A percentile compares a stretch with the other conserved stretches of the same genome.
These are phyloP conservation scores for Picochlorum sp. DNA, from an alignment of 139 green algal genomes.

Conservation along the genomic window DNA sequence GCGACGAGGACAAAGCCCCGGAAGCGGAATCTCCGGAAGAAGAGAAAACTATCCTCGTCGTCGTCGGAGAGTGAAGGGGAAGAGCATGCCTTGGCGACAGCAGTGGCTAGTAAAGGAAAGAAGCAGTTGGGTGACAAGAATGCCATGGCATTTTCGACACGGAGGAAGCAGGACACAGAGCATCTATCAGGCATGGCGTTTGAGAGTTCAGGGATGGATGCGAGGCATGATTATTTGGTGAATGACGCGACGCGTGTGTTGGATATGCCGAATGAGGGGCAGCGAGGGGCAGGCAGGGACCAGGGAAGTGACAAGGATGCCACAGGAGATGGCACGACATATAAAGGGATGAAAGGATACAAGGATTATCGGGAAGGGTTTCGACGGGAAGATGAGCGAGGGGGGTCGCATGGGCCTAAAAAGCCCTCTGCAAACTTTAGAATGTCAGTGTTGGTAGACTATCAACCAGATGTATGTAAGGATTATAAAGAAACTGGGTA, in stretches of 20 bases:
- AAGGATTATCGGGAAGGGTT: conserved; percentile 69
- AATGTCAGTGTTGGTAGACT: conserved; percentile 79
- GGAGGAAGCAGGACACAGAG: conserved; percentile 8
- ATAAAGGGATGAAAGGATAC: conserved; percentile 74
- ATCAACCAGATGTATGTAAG: conserved; percentile 98
- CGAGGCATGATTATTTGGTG: not conserved
- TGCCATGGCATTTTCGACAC: conserved; percentile 4
- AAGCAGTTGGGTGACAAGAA: not conserved
- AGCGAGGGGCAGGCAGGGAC: conserved; percentile 1
- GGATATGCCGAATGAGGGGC: conserved; percentile 56
- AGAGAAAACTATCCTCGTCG: too few species aligned
- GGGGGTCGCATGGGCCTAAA: conserved; percentile 74
- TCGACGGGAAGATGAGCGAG: conserved; percentile 59
- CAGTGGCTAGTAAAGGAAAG: not conserved
- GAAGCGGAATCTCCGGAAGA: too few species aligned
- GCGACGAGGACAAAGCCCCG: too few species aligned
- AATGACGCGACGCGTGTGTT: conserved; percentile 43
- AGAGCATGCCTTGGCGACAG: not conserved
- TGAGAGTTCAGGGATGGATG: conserved; percentile 23
- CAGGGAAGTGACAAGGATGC: conserved; percentile 18
- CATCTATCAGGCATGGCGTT: conserved; percentile 9
- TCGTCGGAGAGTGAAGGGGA: not conserved
- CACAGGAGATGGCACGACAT: conserved; percentile 35
- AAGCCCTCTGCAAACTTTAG: conserved; percentile 61
- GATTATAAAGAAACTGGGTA: conserved; percentile 98